phyloP scores from a whole-genome alignment of 148 eudicot genomes.

The Mesembryanthemum crystallinum region DNA sequence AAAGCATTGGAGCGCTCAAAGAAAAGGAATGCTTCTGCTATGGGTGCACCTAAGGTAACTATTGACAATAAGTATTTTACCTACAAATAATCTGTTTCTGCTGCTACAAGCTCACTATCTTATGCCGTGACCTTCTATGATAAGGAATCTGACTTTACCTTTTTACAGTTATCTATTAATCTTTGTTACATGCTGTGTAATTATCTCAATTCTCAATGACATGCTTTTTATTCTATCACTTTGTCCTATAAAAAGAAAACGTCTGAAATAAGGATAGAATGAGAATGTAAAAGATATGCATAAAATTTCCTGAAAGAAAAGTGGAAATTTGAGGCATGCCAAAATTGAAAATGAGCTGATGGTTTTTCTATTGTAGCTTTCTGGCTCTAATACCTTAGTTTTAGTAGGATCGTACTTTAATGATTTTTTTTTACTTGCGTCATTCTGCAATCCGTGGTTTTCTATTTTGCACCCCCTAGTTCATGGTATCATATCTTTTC shows the following conservation, averaged over 20 bases:
- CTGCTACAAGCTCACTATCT: neutral
- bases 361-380: neutral
- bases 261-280: neutral
- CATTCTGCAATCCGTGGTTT: neutral
- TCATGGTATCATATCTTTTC: neutral
- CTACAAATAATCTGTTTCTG: conserved; percentile 6
- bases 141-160: neutral
- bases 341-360: neutral
- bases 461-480: neutral
- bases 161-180: neutral
- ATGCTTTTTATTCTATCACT: too few species aligned
- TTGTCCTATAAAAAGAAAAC: neutral
- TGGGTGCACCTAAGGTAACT: conserved; percentile 93
- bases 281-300: neutral
- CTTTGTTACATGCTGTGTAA: neutral
- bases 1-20: conserved; percentile 79
- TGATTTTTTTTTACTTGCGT: neutral
- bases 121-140: neutral
- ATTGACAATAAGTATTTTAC: neutral
- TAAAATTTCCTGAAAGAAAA: neutral
- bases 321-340: neutral
- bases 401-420: neutral
- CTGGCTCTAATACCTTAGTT: too few species aligned
- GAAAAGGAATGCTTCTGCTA: conserved; percentile 85
- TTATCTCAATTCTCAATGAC: neutral